These are phyloP conservation scores for Saturnispora bothae DNA, from an alignment of 805 yeast genomes.

Conservation along the genomic window DNA sequence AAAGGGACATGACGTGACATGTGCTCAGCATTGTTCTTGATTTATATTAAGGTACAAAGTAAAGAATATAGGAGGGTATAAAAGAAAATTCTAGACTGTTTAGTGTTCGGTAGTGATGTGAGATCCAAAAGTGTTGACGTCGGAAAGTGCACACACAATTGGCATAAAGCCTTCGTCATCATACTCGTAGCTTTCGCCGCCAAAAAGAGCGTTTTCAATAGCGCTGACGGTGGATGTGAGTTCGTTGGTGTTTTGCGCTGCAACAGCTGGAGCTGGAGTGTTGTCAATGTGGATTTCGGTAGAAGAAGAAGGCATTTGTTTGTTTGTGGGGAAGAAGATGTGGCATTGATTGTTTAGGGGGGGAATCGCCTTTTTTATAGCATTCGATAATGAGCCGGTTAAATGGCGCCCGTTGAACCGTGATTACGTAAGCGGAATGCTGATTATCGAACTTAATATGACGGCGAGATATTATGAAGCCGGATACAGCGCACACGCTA, in stretches of 20 bases:
- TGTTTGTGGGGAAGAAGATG: no score
- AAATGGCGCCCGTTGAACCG: no score
- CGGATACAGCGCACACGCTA: no score
- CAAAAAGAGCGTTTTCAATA: slow-evolving; percentile 3
- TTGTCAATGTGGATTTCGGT: background rate
- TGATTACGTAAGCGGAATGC: no score
- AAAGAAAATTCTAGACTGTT: background rate
- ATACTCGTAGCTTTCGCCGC: slow-evolving; percentile 5
- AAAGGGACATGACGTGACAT: background rate
- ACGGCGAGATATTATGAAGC: no score
- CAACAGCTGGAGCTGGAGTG: background rate
- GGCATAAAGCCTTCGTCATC: slow-evolving; percentile 8
- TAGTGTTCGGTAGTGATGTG: slow-evolving; percentile 1
- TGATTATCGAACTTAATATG: no score
- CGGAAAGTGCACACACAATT: slow-evolving; percentile 7
- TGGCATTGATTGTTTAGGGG: no score
- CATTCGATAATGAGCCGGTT: no score
- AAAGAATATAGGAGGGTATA: background rate
- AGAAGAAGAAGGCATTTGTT: background rate
- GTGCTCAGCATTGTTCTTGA: background rate
- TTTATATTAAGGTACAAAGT: no score
- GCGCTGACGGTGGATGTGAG: background rate
- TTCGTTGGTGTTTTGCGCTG: background rate
- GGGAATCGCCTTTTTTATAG: no score
- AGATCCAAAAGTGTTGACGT: slow-evolving; percentile 7